Percentiles rank a stretch among this genome's conserved stretches.
Conservation (phyloP, 306 rosid genomes). For the Rosa chinensis region DNA sequence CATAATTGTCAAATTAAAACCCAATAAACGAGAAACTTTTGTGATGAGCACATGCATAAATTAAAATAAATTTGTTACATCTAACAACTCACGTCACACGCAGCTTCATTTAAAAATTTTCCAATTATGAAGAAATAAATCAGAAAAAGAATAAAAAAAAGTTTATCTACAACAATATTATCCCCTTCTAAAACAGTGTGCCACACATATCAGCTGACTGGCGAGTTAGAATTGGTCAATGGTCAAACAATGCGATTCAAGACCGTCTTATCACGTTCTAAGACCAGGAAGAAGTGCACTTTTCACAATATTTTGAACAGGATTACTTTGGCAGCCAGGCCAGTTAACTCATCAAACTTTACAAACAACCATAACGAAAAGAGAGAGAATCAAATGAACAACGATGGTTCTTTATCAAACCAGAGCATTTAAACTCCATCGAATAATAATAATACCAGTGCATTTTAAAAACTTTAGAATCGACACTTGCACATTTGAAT, state of each 20-base stretch:
- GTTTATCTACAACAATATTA: too few species aligned
- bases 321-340: neutral
- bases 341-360: neutral
- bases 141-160: too few species aligned
- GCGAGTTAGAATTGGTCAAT: neutral
- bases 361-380: neutral
- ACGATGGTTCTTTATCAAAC: neutral
- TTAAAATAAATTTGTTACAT: too few species aligned
- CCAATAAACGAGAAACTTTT: too few species aligned
- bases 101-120: too few species aligned
- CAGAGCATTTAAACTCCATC: neutral
- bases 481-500: neutral
- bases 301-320: neutral
- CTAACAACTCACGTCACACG: too few species aligned
- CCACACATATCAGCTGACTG: neutral
- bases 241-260: conserved; percentile 16
- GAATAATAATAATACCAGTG: too few species aligned
- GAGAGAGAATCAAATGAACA: neutral
- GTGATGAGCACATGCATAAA: too few species aligned
- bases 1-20: too few species aligned
- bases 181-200: conserved; percentile 4
- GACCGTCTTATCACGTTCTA: neutral
- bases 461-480: neutral
- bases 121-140: too few species aligned
- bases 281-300: neutral